Evolutionary conservation across 495 filamentous ascomycete genomes (phyloP).

Genomic region (Zalerion maritima): DNA sequence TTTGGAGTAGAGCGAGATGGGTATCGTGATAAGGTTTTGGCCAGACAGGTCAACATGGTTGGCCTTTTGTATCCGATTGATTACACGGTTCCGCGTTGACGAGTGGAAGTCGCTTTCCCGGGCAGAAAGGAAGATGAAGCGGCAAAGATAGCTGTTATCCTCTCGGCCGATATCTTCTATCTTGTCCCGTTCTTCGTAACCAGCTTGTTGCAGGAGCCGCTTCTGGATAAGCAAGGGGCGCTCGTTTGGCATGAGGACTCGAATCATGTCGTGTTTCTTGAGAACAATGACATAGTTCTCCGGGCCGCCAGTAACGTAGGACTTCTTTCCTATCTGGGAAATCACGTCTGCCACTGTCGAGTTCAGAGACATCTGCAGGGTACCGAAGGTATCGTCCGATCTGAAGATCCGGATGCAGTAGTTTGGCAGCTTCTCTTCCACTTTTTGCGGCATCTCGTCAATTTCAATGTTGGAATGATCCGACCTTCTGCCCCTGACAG

Average conservation of each 20-base stretch:
- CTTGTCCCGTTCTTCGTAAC: constrained; percentile 73
- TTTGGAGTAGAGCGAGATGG: constrained; percentile 83
- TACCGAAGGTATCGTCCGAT: constrained; percentile 84
- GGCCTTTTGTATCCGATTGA: constrained; percentile 70
- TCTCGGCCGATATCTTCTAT: constrained; percentile 94
- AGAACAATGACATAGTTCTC: constrained; percentile 93
- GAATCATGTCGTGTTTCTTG: constrained; percentile 78
- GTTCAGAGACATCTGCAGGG: constrained; percentile 64
- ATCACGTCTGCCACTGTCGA: constrained; percentile 77
- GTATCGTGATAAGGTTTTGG: constrained; percentile 88
- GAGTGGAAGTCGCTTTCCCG: constrained; percentile 64
- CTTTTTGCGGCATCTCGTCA: constrained; percentile 41
- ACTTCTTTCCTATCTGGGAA: constrained; percentile 72
- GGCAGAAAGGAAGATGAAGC: constrained; percentile 84
- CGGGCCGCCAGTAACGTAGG: constrained; percentile 73
- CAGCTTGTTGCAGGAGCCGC: constrained; percentile 76
- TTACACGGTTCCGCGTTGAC: constrained; percentile 52
- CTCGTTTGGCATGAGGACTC: constrained; percentile 64
- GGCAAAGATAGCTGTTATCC: constrained; percentile 91
- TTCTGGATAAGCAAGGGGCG: constrained; percentile 87
- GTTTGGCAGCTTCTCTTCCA: constrained; percentile 48
- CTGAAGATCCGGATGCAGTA: constrained; percentile 96
- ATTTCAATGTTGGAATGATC: constrained; percentile 42
- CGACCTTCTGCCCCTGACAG: constrained; percentile 45
- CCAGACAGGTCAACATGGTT: constrained; percentile 85